Conservation (phyloP, 768 basidiomycete species). For the Tylopilus rubrobrunneus region DNA sequence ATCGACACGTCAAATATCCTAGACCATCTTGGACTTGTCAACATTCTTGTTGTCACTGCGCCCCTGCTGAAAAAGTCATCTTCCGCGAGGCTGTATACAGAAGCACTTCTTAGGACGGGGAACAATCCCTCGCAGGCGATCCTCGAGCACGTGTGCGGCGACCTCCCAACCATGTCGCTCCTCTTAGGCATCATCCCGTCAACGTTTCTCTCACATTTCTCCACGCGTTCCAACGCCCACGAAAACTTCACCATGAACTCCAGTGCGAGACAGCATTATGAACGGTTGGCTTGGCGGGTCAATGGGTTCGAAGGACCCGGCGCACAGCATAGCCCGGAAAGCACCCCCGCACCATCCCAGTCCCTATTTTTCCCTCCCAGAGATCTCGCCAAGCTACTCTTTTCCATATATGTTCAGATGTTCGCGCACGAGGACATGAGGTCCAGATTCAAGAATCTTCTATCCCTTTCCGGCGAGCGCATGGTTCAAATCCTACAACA, state of each 20-base stretch:
- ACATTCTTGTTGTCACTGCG: constrained; percentile 20
- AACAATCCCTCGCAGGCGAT: constrained; percentile 12
- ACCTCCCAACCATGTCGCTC: constrained; percentile 23
- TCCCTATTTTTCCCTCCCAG: constrained; percentile 10
- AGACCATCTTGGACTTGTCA: constrained; percentile 26
- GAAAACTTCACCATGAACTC: constrained; percentile 9
- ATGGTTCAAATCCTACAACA: neutral
- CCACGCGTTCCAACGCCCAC: constrained; percentile 22
- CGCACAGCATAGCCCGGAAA: neutral
- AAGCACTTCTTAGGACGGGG: constrained; percentile 18
- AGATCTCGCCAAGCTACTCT: constrained; percentile 21
- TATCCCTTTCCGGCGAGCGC: neutral
- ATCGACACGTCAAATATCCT: constrained; percentile 31
- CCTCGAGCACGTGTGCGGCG: constrained; percentile 19
- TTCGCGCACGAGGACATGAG: constrained; percentile 24
- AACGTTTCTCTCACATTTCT: constrained; percentile 20
- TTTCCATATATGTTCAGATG: constrained; percentile 23
- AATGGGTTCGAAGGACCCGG: neutral
- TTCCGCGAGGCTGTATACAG: constrained; percentile 27
- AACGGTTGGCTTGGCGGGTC: constrained; percentile 25
- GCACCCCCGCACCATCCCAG: neutral
- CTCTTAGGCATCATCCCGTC: constrained; percentile 25
- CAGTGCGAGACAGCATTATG: constrained; percentile 14
- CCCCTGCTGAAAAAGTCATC: constrained; percentile 19
- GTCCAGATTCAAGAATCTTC: neutral